Base-by-base conservation (phyloP, 495 filamentous ascomycete genomes). In the Aspergillus hancockii region DNA sequence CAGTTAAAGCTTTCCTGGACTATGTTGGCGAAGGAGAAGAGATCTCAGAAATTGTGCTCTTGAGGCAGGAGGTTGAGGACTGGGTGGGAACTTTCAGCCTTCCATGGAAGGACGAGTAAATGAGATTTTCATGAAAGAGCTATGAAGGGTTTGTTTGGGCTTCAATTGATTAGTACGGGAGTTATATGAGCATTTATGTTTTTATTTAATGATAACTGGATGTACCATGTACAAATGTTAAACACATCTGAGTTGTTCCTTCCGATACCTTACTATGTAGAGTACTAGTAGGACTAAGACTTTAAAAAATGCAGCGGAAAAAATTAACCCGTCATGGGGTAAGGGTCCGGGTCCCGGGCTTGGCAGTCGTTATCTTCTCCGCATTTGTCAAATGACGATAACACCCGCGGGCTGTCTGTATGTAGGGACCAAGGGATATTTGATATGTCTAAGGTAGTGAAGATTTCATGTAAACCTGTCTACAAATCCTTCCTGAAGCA, bases 11-110 rank as follows among this genome's bases (percentile, higher is more conserved):
- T 3, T 99, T 97, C 75, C 72, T 91, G 64, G 88, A 94, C 21
- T 90, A 85, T 60, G 71, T 98, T 14, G 90, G 91, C 3, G 85
- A 90, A 60, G 94, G 94, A 10, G 88, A 94, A 67, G 85, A 88
- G 58, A 81, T 92, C 41, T 77, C 86, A 10, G 95, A 99, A 74
- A 91, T 99, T 71, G 82, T 96, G 18, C 81, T 91, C 71, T 74
- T 99, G 59, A 83, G 89, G 55, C 86, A 88, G 69, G 94, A 98
- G 77, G 94, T 99, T 0, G 89, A 91, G 69, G 91, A 93, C 66
- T 99, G 95, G 95, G 91, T 96, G 12, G 89, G 92, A 14, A 95
- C 91, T 6, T 98, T 97, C 69, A 85, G 85, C 45, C 72, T 97
- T 63, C 94, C 93, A 13, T 97, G 94, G 94, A 77, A 83, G 65